A percentile compares a stretch with the other conserved stretches of the same genome.
These are phyloP conservation scores for Cymodocea nodosa DNA, from an alignment of 116 monocot genomes.

Conservation along the genomic window DNA sequence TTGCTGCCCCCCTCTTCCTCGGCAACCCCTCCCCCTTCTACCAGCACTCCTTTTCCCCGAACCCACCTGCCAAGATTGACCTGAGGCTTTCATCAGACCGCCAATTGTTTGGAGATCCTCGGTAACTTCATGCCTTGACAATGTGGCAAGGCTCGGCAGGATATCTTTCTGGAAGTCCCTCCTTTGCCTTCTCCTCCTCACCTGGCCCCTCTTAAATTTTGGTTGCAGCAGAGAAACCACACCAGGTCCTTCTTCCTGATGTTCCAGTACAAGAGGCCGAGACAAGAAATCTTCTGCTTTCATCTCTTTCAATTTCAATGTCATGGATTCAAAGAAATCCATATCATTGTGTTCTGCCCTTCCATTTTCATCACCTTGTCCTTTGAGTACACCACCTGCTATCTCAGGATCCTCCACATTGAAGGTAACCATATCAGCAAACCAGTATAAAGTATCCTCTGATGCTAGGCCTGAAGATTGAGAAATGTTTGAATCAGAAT, in stretches of 20 bases:
- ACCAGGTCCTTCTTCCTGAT: constrained; percentile 15
- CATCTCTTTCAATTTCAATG: constrained; percentile 40
- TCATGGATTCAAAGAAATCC: constrained; percentile 53
- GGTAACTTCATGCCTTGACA: constrained; percentile 48
- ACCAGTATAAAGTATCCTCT: constrained; percentile 22
- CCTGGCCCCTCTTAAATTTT: constrained; percentile 29
- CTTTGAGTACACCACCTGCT: background rate
- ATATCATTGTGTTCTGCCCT: constrained; percentile 13
- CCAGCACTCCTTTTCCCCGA: constrained; percentile 5
- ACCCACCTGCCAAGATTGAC: constrained; percentile 22
- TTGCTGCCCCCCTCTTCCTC: constrained; percentile 2
- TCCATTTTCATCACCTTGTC: background rate
- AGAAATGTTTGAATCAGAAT: background rate
- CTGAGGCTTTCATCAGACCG: constrained; percentile 27
- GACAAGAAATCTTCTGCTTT: constrained; percentile 13
- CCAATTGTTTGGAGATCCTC: constrained; percentile 63
- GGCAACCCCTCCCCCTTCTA: constrained; percentile 9
- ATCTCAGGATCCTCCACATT: background rate
- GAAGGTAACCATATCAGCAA: constrained; percentile 30
- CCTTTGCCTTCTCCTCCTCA: constrained; percentile 38
- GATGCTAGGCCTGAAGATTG: background rate
- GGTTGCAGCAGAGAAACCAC: constrained; percentile 14
- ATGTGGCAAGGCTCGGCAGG: constrained; percentile 56
- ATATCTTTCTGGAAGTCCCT: constrained; percentile 82
- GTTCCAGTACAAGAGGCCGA: background rate